Evolutionary conservation across 345 rosid genomes (phyloP).

Genomic region (Theobroma cacao): DNA sequence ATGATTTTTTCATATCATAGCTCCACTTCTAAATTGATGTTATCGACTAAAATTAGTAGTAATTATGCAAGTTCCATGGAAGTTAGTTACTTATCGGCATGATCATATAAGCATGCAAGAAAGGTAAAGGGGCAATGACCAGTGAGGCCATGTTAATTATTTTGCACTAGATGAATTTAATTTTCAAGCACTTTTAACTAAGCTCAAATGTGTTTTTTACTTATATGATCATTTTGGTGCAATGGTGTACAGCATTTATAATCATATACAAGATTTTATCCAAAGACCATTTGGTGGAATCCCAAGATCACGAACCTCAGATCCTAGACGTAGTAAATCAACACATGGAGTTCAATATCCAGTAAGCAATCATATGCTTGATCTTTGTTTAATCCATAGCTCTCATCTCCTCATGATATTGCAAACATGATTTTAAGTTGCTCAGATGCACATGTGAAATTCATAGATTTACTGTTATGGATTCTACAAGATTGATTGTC

Average conservation of each 20-base stretch:
- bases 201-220: neutral
- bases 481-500: neutral
- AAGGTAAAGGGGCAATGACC: neutral
- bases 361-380: conserved; percentile 26
- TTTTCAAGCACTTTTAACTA: neutral
- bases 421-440: neutral
- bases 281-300: conserved; percentile 28
- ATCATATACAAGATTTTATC: conserved; percentile 42
- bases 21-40: neutral
- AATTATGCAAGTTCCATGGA: neutral
- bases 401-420: neutral
- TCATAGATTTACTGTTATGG: neutral
- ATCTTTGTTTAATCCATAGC: conserved; percentile 2
- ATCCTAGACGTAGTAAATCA: conserved; percentile 21
- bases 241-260: conserved; percentile 44
- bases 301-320: conserved; percentile 24
- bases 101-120: too few species aligned
- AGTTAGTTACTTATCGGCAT: neutral
- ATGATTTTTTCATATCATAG: neutral
- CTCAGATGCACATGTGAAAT: conserved; percentile 25
- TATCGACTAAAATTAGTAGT: neutral
- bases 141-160: neutral
- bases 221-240: conserved; percentile 13
- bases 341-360: conserved; percentile 17
- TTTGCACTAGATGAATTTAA: neutral